These are phyloP conservation scores for Nakazawaea siamensis DNA, from an alignment of 805 yeast genomes.

Conservation along the genomic window DNA sequence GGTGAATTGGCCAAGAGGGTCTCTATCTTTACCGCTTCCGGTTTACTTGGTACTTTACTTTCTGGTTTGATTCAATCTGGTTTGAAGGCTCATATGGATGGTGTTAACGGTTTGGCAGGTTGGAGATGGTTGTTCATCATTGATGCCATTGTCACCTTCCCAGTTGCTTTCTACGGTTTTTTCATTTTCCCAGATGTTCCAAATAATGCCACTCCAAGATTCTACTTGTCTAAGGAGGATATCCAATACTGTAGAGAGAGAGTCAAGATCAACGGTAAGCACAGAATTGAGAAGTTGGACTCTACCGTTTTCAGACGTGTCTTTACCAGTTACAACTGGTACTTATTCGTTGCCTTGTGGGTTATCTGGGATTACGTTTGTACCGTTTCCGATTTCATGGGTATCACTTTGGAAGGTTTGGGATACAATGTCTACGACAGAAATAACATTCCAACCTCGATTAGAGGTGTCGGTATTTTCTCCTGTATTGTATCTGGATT, in stretches of 20 bases:
- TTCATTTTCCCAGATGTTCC: constrained; percentile 58
- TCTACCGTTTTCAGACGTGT: constrained; percentile 42
- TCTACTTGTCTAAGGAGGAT: constrained; percentile 45
- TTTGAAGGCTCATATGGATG: constrained; percentile 18
- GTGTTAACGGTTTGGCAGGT: constrained; percentile 40
- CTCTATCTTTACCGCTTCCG: constrained; percentile 55
- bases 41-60: constrained; percentile 49
- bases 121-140: constrained; percentile 52
- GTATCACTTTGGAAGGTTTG: constrained; percentile 49
- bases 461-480: constrained; percentile 45
- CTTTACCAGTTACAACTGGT: constrained; percentile 44
- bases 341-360: constrained; percentile 47
- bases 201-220: constrained; percentile 32
- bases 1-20: constrained; percentile 54
- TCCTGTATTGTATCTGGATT: constrained; percentile 36
- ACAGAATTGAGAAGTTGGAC: constrained; percentile 26
- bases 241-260: constrained; percentile 39
- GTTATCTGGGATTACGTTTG: constrained; percentile 46
- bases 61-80: constrained; percentile 45
- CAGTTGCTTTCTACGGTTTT: constrained; percentile 20
- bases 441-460: constrained; percentile 34
- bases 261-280: constrained; percentile 15
- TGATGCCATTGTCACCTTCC: constrained; percentile 39
- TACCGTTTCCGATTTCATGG: constrained; percentile 45
- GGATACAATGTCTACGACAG: constrained; percentile 46